These are phyloP conservation scores for Penicillium fimorum DNA, from an alignment of 495 filamentous ascomycete species.

Conservation along the genomic window DNA sequence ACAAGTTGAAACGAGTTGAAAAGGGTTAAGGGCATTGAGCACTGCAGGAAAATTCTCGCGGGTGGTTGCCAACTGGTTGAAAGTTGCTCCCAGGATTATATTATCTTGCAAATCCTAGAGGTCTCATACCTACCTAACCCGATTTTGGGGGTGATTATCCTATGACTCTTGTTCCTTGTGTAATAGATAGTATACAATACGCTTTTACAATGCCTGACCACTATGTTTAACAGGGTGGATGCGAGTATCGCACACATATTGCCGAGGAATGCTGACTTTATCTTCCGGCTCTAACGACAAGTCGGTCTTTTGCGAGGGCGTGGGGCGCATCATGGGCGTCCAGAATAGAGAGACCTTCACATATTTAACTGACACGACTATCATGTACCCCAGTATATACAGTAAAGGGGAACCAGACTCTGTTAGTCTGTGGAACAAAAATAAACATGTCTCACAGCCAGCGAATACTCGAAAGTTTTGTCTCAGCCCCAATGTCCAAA, in stretches of 20 bases:
- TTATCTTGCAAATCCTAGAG: no score
- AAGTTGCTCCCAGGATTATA: no score
- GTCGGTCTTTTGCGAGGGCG: background rate
- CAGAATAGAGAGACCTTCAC: background rate
- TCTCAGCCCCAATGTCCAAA: background rate
- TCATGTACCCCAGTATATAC: background rate
- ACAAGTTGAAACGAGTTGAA: no score
- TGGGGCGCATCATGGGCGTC: background rate
- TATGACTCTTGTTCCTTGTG: no score
- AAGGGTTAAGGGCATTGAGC: no score
- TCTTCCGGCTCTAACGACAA: background rate
- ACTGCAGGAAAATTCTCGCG: no score
- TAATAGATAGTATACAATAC: background rate
- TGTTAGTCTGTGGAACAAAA: background rate
- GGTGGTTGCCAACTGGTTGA: no score
- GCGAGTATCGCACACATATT: background rate
- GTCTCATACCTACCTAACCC: no score
- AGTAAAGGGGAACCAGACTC: background rate
- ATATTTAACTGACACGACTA: background rate
- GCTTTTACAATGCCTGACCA: background rate
- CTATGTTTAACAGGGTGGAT: background rate
- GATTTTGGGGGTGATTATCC: no score
- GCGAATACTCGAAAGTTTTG: background rate
- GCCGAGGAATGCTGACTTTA: background rate
- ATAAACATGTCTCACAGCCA: background rate